Base-by-base conservation (phyloP, 2,329 filamentous ascomycete genomes). In the Colletotrichum eremochloae region DNA sequence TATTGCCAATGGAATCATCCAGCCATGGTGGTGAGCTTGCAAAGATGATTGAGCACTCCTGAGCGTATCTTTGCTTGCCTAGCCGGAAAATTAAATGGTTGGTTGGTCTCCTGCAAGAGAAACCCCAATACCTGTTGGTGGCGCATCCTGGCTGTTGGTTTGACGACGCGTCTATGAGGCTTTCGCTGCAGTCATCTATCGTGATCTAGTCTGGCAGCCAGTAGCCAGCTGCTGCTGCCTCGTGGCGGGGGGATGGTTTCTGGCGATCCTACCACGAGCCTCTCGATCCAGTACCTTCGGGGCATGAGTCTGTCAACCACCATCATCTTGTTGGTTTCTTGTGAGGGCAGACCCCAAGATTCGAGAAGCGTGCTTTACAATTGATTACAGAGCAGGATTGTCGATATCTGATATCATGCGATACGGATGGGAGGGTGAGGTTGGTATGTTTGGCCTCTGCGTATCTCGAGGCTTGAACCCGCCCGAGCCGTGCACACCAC, bases 181-280 rank as follows among this genome's bases (percentile, higher is more conserved):
- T 63, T 68, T 44, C 56, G 56, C 65, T 68, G 69, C 65, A 69
- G 53, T 60, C 31, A 68, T 55, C 63, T 38, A 38, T 68, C 53
- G 20, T 20, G 31, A 29, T 33, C 60, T 24, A 50, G 53, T 38
- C 14, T 46, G 38, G 61, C 31, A 29, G 33, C 63, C 50, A 67
- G 69, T 63, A 31, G 33, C 56, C 6, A 46, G 12, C 42, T 46
- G 20, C 36, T 65, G 31, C 40, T 33, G n/a, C 46, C 40, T 42
- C 52, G 56, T 33, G 42, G 52, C 52, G 65, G 64, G 68, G 68
- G 44, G 5, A 36, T 5, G 33, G 33, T 55, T 18, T 58, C 31
- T 64, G 66, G 15, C 40, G 66, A 70, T 72, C 70, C 14, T 72
- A 36, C 58, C 63, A 65, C 52, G 65, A 53, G 69, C 65, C 53